Evolutionary conservation across 2,329 filamentous ascomycete genomes (phyloP).

Genomic region (Tolypocladium paradoxum): DNA sequence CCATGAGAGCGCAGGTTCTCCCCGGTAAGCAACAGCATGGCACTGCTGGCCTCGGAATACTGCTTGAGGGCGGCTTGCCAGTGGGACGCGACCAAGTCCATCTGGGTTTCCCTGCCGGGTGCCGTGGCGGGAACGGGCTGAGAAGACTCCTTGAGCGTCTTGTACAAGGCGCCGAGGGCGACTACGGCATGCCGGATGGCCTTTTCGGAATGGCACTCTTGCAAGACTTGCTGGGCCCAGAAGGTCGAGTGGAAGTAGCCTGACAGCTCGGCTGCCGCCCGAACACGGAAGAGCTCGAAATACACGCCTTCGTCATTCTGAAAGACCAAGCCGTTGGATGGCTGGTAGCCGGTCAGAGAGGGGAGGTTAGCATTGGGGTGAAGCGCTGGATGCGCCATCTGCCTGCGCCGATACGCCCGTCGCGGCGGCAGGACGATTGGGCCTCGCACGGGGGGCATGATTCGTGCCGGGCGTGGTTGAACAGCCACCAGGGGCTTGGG

Average conservation of each 20-base stretch:
- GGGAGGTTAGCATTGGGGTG: constrained; percentile 9
- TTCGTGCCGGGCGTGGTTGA: constrained; percentile 9
- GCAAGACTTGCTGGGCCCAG: constrained; percentile 52
- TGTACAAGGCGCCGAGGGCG: constrained; percentile 56
- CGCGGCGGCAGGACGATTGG: constrained; percentile 20
- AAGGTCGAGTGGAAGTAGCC: constrained; percentile 58
- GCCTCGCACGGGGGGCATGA: constrained; percentile 7
- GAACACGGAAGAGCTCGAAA: constrained; percentile 50
- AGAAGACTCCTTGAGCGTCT: constrained; percentile 49
- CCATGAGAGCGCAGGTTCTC: constrained; percentile 35
- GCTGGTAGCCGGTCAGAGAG: constrained; percentile 27
- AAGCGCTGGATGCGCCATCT: not conserved
- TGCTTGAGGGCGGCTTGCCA: constrained; percentile 50
- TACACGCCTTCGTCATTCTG: constrained; percentile 43
- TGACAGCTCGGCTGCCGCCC: constrained; percentile 52
- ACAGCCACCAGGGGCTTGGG: constrained; percentile 29
- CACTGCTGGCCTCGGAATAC: constrained; percentile 45
- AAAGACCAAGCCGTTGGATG: constrained; percentile 34
- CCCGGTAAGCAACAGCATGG: constrained; percentile 33
- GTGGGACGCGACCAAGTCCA: constrained; percentile 34
- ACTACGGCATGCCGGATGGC: constrained; percentile 56
- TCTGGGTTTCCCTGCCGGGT: constrained; percentile 5
- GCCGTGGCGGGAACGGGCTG: constrained; percentile 31
- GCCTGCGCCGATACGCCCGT: constrained; percentile 12
- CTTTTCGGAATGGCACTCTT: constrained; percentile 50